These are phyloP conservation scores for Croton setiger DNA, from an alignment of 441 rosid genomes.

Conservation along the genomic window DNA sequence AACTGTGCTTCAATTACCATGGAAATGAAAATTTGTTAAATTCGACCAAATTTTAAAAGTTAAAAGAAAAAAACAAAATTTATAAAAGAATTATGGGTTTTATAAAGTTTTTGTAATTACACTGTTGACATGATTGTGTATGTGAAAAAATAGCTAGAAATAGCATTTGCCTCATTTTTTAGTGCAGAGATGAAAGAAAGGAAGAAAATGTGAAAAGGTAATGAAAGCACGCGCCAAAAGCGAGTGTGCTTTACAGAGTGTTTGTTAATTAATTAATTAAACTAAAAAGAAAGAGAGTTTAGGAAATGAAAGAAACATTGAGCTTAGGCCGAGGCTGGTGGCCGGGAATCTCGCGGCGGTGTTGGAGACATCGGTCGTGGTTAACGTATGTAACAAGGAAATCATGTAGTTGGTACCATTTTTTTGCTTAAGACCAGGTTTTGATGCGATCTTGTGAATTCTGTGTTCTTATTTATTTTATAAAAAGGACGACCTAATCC, in stretches of 20 bases:
- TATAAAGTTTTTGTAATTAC: no score
- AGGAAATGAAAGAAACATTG: slow-evolving; percentile 1
- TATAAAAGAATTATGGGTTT: no score
- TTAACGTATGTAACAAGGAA: slow-evolving; percentile 18
- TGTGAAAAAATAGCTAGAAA: background rate
- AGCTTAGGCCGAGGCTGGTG: slow-evolving; percentile 22
- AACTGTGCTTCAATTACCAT: no score
- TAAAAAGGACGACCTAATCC: no score
- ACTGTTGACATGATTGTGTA: background rate
- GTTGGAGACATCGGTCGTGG: slow-evolving; percentile 27
- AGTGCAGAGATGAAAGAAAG: background rate
- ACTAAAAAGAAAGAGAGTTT: background rate
- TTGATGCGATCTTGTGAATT: slow-evolving; percentile 42
- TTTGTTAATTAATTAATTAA: no score
- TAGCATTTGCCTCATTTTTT: background rate
- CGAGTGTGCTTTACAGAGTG: background rate
- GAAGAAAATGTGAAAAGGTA: background rate
- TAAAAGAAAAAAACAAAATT: no score
- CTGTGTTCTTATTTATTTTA: background rate
- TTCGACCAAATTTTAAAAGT: no score
- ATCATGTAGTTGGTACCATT: slow-evolving; percentile 15
- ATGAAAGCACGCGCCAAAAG: background rate
- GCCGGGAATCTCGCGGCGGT: slow-evolving; percentile 54
- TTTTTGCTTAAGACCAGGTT: slow-evolving; percentile 13
- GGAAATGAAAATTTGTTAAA: no score